phyloP scores from a whole-genome alignment of 192 early-diverging fungal species.

The Linderina pennispora region DNA sequence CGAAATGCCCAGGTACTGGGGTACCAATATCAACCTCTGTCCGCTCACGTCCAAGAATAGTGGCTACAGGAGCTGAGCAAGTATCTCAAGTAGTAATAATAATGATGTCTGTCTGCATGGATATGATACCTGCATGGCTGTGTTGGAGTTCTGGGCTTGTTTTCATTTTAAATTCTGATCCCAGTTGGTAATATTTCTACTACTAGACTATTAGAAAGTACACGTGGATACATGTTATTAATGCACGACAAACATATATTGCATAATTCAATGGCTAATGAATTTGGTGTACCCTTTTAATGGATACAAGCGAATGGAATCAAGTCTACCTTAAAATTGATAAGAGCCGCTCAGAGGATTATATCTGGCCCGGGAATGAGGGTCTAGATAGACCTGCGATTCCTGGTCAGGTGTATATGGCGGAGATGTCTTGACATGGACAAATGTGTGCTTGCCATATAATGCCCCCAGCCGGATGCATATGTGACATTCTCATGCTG shows the following conservation, averaged over 20 bases:
- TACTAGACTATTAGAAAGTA: no score
- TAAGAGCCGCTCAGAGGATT: background rate
- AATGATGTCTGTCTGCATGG: no score
- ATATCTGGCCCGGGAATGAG: conserved; percentile 42
- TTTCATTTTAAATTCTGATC: no score
- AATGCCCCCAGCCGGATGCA: conserved; percentile 84
- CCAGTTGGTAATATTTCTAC: no score
- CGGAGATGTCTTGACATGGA: conserved; percentile 80
- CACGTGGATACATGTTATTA: no score
- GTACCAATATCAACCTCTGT: conserved; percentile 1
- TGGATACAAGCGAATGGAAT: no score
- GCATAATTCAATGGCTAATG: no score
- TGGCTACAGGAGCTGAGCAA: conserved; percentile 1
- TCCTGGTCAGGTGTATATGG: conserved; percentile 81
- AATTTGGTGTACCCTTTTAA: no score
- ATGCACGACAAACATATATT: no score
- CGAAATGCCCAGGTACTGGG: conserved; percentile 3
- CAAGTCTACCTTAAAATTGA: background rate
- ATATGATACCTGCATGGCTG: no score
- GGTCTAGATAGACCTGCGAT: conserved; percentile 76
- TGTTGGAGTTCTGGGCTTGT: no score
- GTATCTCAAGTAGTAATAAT: no score
- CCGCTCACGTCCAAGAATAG: conserved; percentile 2
- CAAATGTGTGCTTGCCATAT: conserved; percentile 72
- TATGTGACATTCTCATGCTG: conserved; percentile 58